Conservation (phyloP, 2,329 filamentous ascomycete genomes). For the Cercospora sp. region DNA sequence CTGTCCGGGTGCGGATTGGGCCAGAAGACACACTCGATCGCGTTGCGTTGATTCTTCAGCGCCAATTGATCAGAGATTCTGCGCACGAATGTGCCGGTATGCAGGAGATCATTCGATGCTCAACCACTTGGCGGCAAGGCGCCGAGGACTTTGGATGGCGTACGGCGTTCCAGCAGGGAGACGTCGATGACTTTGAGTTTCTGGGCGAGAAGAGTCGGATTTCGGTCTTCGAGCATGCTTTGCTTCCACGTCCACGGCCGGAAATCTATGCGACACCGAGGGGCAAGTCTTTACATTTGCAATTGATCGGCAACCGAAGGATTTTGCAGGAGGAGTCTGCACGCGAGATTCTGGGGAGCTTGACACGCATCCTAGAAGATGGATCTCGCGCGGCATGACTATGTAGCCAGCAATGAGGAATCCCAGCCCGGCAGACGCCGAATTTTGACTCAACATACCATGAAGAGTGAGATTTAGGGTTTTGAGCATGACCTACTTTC, state of each 20-base stretch:
- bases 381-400: not conserved
- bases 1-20: too few relatives aligned
- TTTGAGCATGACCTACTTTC: not conserved
- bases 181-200: not conserved
- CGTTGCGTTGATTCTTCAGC: not conserved
- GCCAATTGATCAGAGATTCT: not conserved
- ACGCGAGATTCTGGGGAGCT: not conserved
- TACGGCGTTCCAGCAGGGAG: not conserved
- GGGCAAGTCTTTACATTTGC: not conserved
- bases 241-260: not conserved
- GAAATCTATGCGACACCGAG: not conserved
- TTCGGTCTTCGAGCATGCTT: not conserved
- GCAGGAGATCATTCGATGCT: not conserved
- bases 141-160: not conserved
- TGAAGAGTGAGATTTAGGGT: not conserved
- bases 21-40: not conserved
- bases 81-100: not conserved
- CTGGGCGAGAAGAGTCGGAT: not conserved
- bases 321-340: not conserved
- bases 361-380: not conserved
- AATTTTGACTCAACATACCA: too few relatives aligned
- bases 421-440: too few relatives aligned
- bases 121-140: not conserved
- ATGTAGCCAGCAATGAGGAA: not conserved
- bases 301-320: not conserved